These are phyloP conservation scores for Crithidia sp. DNA, from an alignment of 208 protist species.

Conservation along the genomic window DNA sequence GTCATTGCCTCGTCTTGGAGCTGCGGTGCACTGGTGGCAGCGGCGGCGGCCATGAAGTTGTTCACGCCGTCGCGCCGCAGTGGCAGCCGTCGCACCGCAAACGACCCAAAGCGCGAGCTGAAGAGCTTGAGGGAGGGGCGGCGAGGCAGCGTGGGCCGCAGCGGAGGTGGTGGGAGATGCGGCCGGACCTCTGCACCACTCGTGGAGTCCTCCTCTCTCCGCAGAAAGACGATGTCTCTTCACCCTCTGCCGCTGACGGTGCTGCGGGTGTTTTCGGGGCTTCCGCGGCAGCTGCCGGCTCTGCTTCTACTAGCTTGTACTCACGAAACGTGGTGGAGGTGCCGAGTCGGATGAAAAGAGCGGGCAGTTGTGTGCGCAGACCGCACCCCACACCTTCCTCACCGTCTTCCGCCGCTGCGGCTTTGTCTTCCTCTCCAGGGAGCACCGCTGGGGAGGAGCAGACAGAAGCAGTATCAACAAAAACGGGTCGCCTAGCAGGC, in stretches of 20 bases:
- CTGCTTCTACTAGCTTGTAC: constrained; percentile 33
- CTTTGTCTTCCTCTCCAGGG: background rate
- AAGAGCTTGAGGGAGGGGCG: constrained; percentile 20
- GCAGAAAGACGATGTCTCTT: background rate
- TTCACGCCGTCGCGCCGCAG: background rate
- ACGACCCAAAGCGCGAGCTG: background rate
- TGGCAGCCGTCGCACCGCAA: constrained; percentile 2
- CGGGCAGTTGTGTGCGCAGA: constrained; percentile 10
- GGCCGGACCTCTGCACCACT: background rate
- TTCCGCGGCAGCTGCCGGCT: background rate
- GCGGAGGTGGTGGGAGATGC: constrained; percentile 4
- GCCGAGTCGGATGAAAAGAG: constrained; percentile 56
- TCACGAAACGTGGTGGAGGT: constrained; percentile 57
- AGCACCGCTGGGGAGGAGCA: background rate
- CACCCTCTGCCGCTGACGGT: background rate
- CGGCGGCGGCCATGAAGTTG: background rate
- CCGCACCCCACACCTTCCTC: constrained; percentile 1
- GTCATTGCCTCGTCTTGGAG: background rate
- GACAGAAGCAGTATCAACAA: background rate
- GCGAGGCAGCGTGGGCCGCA: constrained; percentile 1
- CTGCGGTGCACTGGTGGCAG: background rate
- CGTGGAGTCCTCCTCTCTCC: background rate
- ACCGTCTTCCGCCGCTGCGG: background rate
- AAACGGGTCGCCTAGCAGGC: background rate
- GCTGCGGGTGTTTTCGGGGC: too few species aligned